Evolutionary conservation across 306 rosid species (phyloP).

Genomic region (Calophaca sinica): DNA sequence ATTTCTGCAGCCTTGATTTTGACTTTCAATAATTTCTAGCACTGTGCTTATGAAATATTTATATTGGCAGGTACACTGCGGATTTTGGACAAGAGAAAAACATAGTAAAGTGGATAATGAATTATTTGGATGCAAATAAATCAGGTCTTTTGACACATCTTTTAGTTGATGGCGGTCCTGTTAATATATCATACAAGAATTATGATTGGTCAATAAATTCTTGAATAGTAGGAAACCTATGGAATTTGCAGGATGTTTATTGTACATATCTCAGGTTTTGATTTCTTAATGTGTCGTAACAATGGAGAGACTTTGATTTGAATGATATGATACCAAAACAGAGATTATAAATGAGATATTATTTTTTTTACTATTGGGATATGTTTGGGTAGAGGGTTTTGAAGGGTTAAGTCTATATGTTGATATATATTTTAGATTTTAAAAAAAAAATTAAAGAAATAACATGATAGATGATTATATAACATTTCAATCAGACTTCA

Average conservation of each 20-base stretch:
- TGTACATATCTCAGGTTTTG: constrained; percentile 36
- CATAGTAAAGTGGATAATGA: constrained; percentile 69
- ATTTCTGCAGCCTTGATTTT: not conserved
- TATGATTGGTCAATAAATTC: constrained; percentile 78
- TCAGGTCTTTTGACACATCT: constrained; percentile 93
- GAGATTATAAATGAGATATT: not conserved
- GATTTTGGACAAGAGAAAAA: constrained; percentile 83
- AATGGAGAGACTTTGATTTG: not conserved
- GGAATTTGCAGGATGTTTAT: constrained; percentile 12
- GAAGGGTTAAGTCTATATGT: too few species aligned
- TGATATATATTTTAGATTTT: too few species aligned
- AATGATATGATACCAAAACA: constrained; percentile 14
- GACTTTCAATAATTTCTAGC: constrained; percentile 27
- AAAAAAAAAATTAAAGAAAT: too few species aligned
- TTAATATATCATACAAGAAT: constrained; percentile 64
- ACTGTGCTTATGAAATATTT: constrained; percentile 17
- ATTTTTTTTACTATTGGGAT: too few species aligned
- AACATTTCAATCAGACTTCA: too few species aligned
- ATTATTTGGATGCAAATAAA: constrained; percentile 78
- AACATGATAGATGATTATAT: too few species aligned
- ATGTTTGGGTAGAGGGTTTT: too few species aligned
- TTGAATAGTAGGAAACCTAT: constrained; percentile 41
- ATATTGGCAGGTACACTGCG: constrained; percentile 62
- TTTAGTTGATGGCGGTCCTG: constrained; percentile 71
- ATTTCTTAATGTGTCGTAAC: not conserved